Evolutionary conservation across 108 stramenopile genomes (phyloP), one percentile per base, ranked within the genome.

Genomic region (Cyclotella atomus): DNA sequence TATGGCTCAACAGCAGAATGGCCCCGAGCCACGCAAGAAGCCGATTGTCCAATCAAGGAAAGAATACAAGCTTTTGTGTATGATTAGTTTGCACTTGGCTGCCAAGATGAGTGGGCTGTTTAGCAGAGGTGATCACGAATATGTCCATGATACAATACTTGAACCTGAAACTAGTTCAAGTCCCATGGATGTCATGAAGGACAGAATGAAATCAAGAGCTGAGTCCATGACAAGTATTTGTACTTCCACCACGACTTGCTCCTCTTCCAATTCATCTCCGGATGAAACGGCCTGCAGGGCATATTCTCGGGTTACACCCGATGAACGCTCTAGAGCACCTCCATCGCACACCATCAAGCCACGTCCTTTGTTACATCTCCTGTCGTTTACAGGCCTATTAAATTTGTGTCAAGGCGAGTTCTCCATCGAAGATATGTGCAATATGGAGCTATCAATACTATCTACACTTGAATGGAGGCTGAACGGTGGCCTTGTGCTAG

Each of bases 341-440:
- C 36, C 34, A 43, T 36, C 1, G 17, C 60, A 24, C 21, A 61
- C 5, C 20, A 23, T 12, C 36, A 2, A 36, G 24, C 60, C 38
- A 36, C 64, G 64, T 47, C 64, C 64, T 29, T 45, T 38, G 10
- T 21, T 65, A 4, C 8, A 65, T 14, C 43, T 65, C 45, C 45
- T 65, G 29, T 46, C 64, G 10, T 46, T 65, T 4, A 0, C 23
- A 29, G 45, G 25, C 64, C 46, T 65, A 1, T 28, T 17, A 10
- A 16, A 45, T 10, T 60, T 92, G 2, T 83, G 85, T 59, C 72
- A 87, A 9, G 91, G 88, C 35, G 84, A 87, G 57, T 92, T 92
- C 68, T 65, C 62, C 20, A 45, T 70, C 7, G 57, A 72, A 12
- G 87, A 92, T 65, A 85, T 92, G 52, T 65, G 54, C 16, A 32